These are phyloP conservation scores for Styphnolobium japonicum DNA, from an alignment of 306 rosid genomes.

Conservation along the genomic window DNA sequence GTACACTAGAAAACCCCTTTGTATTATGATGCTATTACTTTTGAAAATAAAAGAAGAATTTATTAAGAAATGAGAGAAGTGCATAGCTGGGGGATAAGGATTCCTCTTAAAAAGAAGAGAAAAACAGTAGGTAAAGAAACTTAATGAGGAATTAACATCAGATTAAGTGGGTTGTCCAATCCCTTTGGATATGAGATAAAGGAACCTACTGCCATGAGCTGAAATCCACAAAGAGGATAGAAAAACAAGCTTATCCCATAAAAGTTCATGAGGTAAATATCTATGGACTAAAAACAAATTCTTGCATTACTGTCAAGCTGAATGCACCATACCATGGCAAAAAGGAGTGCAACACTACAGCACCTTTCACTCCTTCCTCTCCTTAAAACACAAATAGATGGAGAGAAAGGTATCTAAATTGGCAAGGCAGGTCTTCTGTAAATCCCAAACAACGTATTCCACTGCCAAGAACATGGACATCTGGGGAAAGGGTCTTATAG, in stretches of 20 bases:
- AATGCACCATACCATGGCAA: background rate
- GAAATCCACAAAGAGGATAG: background rate
- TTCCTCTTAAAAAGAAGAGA: background rate
- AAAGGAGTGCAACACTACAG: background rate
- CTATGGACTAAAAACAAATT: background rate
- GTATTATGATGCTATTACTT: too few species aligned
- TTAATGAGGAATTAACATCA: too few species aligned
- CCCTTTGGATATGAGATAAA: background rate
- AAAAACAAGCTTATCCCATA: background rate
- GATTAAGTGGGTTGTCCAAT: background rate
- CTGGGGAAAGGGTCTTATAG: background rate
- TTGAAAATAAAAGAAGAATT: too few species aligned
- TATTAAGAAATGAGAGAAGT: too few species aligned
- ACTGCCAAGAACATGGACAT: background rate
- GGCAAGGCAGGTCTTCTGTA: background rate
- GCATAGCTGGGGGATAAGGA: too few species aligned
- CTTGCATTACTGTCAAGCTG: background rate
- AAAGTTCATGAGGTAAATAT: background rate
- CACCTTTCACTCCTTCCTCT: background rate
- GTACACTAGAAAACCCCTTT: background rate
- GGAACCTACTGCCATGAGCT: background rate
- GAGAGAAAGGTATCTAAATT: background rate
- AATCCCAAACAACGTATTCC: background rate
- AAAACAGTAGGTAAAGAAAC: background rate
- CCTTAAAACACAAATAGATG: background rate